Evolutionary conservation across 345 rosid genomes (phyloP), one percentile per base, ranked within the genome.

Genomic region (Arabidopsis arenosa): DNA sequence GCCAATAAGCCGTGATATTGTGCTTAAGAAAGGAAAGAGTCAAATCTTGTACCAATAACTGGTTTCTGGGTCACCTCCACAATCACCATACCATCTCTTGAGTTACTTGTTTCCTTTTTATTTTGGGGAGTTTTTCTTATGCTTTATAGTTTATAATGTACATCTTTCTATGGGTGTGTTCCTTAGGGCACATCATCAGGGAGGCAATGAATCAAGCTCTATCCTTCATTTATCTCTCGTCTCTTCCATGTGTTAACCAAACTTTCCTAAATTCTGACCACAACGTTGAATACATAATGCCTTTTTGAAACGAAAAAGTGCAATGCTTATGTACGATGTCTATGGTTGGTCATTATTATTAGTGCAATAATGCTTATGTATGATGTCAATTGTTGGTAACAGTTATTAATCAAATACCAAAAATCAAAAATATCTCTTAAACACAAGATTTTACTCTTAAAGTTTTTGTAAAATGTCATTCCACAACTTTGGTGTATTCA

Each of bases 181-280:
- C 53, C 53, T 26, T 43, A 26, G 53, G 52, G 7, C 43, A 45
- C 66, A 72, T 64, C 55, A 60, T 60, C 62, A 68, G 18, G 68
- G 74, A 75, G 74, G 63, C 74, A 75, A 60, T 60, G 79, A 75
- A 75, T 68, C 74, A 75, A 36, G 48, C 54, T 68, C 37, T 68
- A 23, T 68, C 75, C 41, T 76, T 76, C 69, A 41, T 68, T 52
- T 68, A 53, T 75, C 56, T 35, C 30, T 37, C 10, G 8, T 7
- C 15, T 45, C 68, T 40, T 30, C 51, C 21, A 63, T 73, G 64
- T 63, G 64, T 73, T 60, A 32, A 59, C 74, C 9, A 48, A 67
- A 67, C 54, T 58, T 12, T 23, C 45, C 37, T 65, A 26, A 74
- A 45, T 37, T 28, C 67, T 59, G 66, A 70, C 74, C 12, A 40